A percentile compares a stretch with the other conserved stretches of the same genome.
Evolutionary conservation across 225 moss, liverwort and hornwort genomes (phyloP).

Genomic region (Marchantia paleacea): DNA sequence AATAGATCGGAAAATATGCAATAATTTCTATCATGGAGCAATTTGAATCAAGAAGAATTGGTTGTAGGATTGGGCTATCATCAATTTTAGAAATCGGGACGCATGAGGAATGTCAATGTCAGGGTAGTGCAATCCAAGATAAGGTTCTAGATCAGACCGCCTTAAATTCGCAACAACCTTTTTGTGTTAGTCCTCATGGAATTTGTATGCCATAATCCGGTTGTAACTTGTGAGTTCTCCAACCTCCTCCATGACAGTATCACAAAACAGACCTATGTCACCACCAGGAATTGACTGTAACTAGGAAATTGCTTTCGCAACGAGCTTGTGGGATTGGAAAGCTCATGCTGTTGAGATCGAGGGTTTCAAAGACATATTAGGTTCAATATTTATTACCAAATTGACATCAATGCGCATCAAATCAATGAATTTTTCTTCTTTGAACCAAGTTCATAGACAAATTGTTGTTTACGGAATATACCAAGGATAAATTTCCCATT

Average conservation of each 20-base stretch:
- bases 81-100: conserved; percentile 37
- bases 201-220: conserved; percentile 59
- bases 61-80: neutral
- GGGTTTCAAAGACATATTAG: conserved; percentile 29
- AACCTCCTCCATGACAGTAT: conserved; percentile 56
- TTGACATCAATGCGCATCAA: conserved; percentile 50
- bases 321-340: conserved; percentile 46
- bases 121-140: conserved; percentile 55
- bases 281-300: conserved; percentile 49
- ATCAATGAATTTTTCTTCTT: too few relatives aligned
- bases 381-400: conserved; percentile 50
- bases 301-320: conserved; percentile 46
- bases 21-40: neutral
- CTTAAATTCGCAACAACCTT: conserved; percentile 51
- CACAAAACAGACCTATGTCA: conserved; percentile 46
- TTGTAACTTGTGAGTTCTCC: conserved; percentile 52
- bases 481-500: too few relatives aligned
- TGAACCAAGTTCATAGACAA: too few relatives aligned
- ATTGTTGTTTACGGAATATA: too few relatives aligned
- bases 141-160: conserved; percentile 49
- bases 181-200: conserved; percentile 59
- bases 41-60: neutral
- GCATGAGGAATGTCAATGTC: conserved; percentile 57
- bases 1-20: neutral
- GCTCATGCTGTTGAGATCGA: conserved; percentile 40